Evolutionary conservation across 2,329 filamentous ascomycete genomes (phyloP).

Genomic region (Aspergillus ibericus): DNA sequence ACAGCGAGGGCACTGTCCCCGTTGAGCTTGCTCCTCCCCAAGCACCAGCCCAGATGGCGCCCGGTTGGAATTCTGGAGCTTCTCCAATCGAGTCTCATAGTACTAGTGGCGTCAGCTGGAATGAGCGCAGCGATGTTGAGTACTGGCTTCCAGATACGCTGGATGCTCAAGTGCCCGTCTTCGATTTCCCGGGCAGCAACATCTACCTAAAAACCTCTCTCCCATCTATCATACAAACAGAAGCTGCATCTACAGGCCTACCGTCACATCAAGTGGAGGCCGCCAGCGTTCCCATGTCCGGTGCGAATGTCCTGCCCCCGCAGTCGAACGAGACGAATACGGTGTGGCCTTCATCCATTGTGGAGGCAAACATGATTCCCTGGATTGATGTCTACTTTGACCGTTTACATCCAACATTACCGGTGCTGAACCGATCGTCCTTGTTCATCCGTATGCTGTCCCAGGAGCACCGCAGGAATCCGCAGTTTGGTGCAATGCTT

Average conservation of each 20-base stretch:
- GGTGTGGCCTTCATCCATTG: conserved; percentile 42
- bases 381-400: conserved; percentile 49
- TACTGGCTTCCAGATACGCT: conserved; percentile 40
- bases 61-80: conserved; percentile 25
- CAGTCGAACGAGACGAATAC: conserved; percentile 25
- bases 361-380: conserved; percentile 43
- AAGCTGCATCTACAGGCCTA: conserved; percentile 21
- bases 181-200: conserved; percentile 36
- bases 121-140: conserved; percentile 32
- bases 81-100: conserved; percentile 23
- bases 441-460: conserved; percentile 45
- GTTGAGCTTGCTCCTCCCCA: conserved; percentile 24
- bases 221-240: conserved; percentile 34
- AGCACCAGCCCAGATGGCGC: conserved; percentile 19
- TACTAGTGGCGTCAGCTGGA: conserved; percentile 26
- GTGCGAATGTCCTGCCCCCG: conserved; percentile 18
- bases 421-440: conserved; percentile 42
- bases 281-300: conserved; percentile 21
- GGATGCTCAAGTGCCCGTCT: conserved; percentile 33
- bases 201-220: conserved; percentile 36
- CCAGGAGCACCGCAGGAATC: conserved; percentile 45
- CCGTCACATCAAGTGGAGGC: conserved; percentile 21
- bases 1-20: conserved; percentile 21
- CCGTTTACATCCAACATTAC: conserved; percentile 45
- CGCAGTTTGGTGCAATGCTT: conserved; percentile 47